Percentiles rank a stretch among this genome's conserved stretches.
phyloP scores from a whole-genome alignment of 148 eudicot genomes.

The Rhododendron ferrugineum region DNA sequence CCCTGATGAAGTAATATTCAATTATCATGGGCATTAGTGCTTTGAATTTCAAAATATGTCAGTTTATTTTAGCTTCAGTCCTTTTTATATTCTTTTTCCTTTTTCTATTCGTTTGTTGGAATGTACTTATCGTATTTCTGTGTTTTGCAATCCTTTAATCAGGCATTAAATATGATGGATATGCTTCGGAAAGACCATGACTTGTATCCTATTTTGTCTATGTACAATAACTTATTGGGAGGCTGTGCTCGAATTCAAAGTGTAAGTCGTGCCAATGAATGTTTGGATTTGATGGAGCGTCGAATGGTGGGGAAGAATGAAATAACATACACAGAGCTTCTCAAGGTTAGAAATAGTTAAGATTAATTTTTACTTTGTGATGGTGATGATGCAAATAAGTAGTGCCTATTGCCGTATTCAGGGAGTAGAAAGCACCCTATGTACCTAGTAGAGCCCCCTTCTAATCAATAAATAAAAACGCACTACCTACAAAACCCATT shows the following conservation, averaged over 20 bases:
- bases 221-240: conserved; percentile 53
- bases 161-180: conserved; percentile 64
- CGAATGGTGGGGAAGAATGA: conserved; percentile 66
- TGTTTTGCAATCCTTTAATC: conserved; percentile 14
- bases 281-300: conserved; percentile 73
- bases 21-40: background rate
- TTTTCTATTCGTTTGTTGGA: background rate
- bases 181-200: conserved; percentile 39
- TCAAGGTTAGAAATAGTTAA: conserved; percentile 49
- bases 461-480: background rate
- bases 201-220: conserved; percentile 37
- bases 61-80: background rate
- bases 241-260: conserved; percentile 44
- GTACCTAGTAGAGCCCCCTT: background rate
- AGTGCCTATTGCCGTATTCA: background rate
- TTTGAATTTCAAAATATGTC: background rate
- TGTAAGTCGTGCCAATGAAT: conserved; percentile 41
- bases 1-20: background rate
- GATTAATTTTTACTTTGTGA: background rate
- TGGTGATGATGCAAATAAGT: background rate
- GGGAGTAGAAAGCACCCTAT: background rate
- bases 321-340: conserved; percentile 60
- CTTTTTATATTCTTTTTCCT: background rate
- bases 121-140: background rate
- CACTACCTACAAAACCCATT: background rate